A percentile compares a stretch with the other conserved stretches of the same genome.
Conservation (phyloP, 2,329 filamentous ascomycete species). For the Apiospora saccharicola region DNA sequence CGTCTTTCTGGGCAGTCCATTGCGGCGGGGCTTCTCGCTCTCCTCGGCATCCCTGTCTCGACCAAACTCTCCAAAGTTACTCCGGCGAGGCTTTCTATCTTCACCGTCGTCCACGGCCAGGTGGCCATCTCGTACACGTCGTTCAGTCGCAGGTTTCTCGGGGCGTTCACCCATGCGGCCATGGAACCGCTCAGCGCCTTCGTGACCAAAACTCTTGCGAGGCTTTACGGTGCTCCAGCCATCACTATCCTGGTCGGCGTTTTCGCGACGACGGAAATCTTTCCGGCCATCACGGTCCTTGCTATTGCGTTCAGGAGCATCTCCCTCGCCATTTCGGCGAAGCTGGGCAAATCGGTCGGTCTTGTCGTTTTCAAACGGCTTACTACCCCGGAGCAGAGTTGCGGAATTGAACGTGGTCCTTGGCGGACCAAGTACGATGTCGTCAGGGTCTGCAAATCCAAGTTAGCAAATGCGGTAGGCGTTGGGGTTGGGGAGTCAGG, state of each 20-base stretch:
- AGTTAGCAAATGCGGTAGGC: constrained; percentile 29
- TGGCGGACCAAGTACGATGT: constrained; percentile 85
- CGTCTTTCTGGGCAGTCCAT: constrained; percentile 69
- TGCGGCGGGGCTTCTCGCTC: constrained; percentile 64
- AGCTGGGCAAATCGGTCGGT: constrained; percentile 66
- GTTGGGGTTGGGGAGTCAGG: constrained; percentile 22
- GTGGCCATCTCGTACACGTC: constrained; percentile 49
- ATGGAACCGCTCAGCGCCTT: constrained; percentile 75
- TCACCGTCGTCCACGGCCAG: constrained; percentile 53
- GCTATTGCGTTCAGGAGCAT: constrained; percentile 39
- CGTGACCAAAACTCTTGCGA: constrained; percentile 75
- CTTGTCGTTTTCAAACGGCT: constrained; percentile 62
- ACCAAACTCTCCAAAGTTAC: constrained; percentile 56
- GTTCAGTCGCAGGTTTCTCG: constrained; percentile 48
- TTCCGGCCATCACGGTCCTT: constrained; percentile 57
- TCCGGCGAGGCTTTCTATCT: constrained; percentile 57
- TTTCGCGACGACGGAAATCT: constrained; percentile 60
- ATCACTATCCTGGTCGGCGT: constrained; percentile 68
- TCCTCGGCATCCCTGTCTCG: constrained; percentile 59
- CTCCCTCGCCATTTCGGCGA: constrained; percentile 60
- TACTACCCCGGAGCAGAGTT: constrained; percentile 61
- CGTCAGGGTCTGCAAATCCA: constrained; percentile 69
- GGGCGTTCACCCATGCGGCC: constrained; percentile 66
- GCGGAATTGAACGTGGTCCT: constrained; percentile 84
- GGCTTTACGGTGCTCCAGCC: constrained; percentile 79